Evolutionary conservation across 192 early-diverging fungal genomes (phyloP), one percentile per base, ranked within the genome.

Genomic region (Spizellomyces punctatus): DNA sequence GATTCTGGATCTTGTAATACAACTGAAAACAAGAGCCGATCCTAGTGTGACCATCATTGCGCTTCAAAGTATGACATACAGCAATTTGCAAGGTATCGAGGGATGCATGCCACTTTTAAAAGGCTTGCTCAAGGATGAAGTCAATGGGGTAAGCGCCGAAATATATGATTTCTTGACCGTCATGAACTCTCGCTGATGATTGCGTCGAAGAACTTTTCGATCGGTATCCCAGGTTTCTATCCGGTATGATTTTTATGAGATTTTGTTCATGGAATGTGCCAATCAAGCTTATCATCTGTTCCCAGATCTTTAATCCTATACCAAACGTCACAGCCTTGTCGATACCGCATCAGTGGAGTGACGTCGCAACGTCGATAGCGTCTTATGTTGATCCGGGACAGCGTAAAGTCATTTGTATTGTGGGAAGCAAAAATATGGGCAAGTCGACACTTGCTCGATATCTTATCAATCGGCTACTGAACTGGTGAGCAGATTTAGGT

Each of bases 391-490:
- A 41, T n/a, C 60, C 71, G 8, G 27, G 27, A 36, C 27, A 36
- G 3, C 27, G 27, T 36, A 36, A 36, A 36, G 79, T 92, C 0
- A 76, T 81, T 4, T 86, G 91, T 6, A 81, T 94, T 41, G 89
- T 91, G 27, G 96, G 96, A 8, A 81, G 80, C 54, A 91, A 90
- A 72, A 89, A 92, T 43, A 87, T 89, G 58, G 96, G 96, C 2
- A 99, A 99, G 76, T 96, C 95, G 19, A 95, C 93, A 0, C 91
- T 95, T 66, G 79, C 87, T n/a, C 85, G 90, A 21, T 86, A 89
- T 58, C 65, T 94, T 36, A 64, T 90, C 36, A 99, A 99, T 81
- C 80, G 82, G 27, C 69, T 97, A 66, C 69, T 97, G 22, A 81
- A 85, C 57, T 79, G 81, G 90, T 90, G 84, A 62, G 75, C 67